phyloP scores from a whole-genome alignment of 2,329 filamentous ascomycete genomes.

The Xylariales sp. region DNA sequence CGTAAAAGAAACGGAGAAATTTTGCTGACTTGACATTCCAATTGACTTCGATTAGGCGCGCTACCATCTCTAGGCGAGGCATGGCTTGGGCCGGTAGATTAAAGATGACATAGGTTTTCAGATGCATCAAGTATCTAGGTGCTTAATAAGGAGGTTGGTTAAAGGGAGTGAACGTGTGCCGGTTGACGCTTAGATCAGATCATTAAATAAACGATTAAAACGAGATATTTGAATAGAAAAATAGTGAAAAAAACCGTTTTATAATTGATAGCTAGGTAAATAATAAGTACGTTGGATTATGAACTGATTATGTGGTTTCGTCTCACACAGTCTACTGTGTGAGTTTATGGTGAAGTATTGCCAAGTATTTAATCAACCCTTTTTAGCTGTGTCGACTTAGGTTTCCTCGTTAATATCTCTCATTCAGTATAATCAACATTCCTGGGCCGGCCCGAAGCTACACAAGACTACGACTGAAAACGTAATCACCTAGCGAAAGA shows the following conservation, averaged over 20 bases:
- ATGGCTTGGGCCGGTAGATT: no score
- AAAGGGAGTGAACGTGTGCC: no score
- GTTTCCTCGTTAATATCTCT: not conserved
- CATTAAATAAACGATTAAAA: not conserved
- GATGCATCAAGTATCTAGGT: no score
- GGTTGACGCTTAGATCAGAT: not conserved
- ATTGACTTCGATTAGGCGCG: no score
- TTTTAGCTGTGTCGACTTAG: not conserved
- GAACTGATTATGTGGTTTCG: not conserved
- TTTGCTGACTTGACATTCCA: not conserved
- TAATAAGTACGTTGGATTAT: not conserved
- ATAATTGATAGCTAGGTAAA: not conserved
- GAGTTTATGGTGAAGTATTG: no score
- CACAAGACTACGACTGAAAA: not conserved
- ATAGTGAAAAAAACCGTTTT: not conserved
- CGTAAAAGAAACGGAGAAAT: not conserved
- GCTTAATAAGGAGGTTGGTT: no score
- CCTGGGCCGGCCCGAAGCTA: no score
- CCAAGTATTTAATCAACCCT: no score
- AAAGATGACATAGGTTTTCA: no score
- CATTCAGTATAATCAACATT: not conserved
- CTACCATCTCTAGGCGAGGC: no score
- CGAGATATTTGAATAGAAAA: not conserved
- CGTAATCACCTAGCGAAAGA: not conserved
- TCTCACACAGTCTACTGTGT: no score